Percentiles rank a stretch among this genome's conserved stretches.
These are phyloP conservation scores for Boletus eberwhitei DNA, from an alignment of 768 basidiomycete genomes.

Conservation along the genomic window DNA sequence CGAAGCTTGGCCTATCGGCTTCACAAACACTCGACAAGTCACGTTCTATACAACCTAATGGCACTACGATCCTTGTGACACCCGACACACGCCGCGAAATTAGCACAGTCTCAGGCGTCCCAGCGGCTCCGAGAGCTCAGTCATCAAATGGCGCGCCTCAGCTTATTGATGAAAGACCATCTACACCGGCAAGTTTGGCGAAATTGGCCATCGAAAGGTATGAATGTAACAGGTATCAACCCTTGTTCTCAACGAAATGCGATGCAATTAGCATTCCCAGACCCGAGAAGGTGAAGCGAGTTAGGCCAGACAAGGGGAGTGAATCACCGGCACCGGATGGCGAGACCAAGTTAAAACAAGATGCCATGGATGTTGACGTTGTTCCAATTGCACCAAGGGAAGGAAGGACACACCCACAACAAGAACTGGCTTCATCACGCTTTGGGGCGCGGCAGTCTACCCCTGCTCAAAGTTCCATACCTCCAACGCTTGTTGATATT, in stretches of 20 bases:
- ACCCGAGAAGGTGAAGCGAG: slow-evolving; percentile 75
- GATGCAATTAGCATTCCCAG: slow-evolving; percentile 55
- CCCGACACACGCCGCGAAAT: slow-evolving; percentile 39
- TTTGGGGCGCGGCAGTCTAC: slow-evolving; percentile 21
- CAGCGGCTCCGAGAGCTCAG: slow-evolving; percentile 56
- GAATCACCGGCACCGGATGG: slow-evolving; percentile 36
- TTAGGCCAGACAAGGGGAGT: slow-evolving; percentile 37
- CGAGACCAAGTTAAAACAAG: slow-evolving; percentile 26
- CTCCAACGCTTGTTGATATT: slow-evolving; percentile 15
- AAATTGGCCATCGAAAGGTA: slow-evolving; percentile 71
- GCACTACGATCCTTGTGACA: slow-evolving; percentile 31
- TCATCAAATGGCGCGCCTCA: slow-evolving; percentile 32
- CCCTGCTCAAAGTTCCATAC: slow-evolving; percentile 13
- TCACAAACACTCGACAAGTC: slow-evolving; percentile 36
- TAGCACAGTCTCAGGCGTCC: slow-evolving; percentile 25
- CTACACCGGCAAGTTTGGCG: slow-evolving; percentile 35
- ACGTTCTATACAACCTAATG: slow-evolving; percentile 36
- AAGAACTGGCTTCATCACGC: slow-evolving; percentile 19
- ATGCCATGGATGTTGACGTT: slow-evolving; percentile 37
- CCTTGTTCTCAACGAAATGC: slow-evolving; percentile 6
- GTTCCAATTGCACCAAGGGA: slow-evolving; percentile 21
- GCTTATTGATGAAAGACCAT: slow-evolving; percentile 29
- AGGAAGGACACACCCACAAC: slow-evolving; percentile 21
- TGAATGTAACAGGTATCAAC: neutral
- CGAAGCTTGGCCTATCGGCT: slow-evolving; percentile 18